Evolutionary conservation across 2,329 filamentous ascomycete genomes (phyloP), one percentile per base, ranked within the genome.

Genomic region (Curvularia spicifera): DNA sequence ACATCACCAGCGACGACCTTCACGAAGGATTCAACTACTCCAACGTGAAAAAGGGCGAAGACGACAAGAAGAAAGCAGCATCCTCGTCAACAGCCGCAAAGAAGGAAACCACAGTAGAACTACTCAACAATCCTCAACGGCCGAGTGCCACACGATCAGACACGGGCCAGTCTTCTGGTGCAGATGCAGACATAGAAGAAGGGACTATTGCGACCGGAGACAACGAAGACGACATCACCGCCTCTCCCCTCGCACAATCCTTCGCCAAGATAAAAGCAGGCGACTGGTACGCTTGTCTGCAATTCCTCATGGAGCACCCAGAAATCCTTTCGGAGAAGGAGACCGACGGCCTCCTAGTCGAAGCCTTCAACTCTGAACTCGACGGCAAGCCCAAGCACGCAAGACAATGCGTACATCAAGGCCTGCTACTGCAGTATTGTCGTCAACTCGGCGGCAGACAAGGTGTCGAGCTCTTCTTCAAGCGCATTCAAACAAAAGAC

Each of bases 401-500:
- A 4, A 86, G 89, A 47, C 91, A 94, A 75, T 97, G 89, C 78
- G 93, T 99, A 22, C 95, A 99, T 78, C 93, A 98, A 76, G 94
- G 90, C 3, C 83, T 98, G 15, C 83, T 99, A 12, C 81, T 99
- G 40, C 95, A 99, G 77, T 99, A 99, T 81, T 99, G 95, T 79
- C 87, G 94, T 9, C 89, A 92, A 42, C 84, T 99, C 6, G 93
- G 94, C 60, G 93, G 94, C 59, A 87, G 87, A 64, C 92, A 98
- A 70, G 94, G 94, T 22, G 93, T 97, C 8, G 85, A 87, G 5
- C 80, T 98, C 29, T 99, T 99, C 83, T 99, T 99, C 85, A 96
- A 95, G 80, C 90, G 94, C 57, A 93, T 99, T 76, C 95, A 91
- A 22, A 96, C 91, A 3, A 87, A 87, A 68, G 91, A 89, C 31